These are phyloP conservation scores for Scedosporium aurantiacum DNA, from an alignment of 2,329 filamentous ascomycete species.

Conservation along the genomic window DNA sequence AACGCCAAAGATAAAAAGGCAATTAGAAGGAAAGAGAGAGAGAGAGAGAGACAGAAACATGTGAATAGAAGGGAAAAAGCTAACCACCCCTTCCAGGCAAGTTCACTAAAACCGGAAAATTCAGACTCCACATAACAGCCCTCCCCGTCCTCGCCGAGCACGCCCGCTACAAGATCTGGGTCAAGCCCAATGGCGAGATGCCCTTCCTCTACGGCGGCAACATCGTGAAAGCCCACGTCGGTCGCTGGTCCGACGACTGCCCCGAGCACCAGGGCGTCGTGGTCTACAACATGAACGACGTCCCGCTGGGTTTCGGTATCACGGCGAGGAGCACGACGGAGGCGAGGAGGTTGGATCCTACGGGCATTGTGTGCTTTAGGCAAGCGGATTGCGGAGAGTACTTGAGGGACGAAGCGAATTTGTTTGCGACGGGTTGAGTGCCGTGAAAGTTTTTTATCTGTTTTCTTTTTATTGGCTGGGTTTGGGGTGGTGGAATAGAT, in stretches of 20 bases:
- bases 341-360: constrained; percentile 75
- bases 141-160: constrained; percentile 82
- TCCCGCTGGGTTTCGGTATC: constrained; percentile 84
- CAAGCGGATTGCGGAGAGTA: constrained; percentile 95
- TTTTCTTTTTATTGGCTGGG: neutral
- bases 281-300: constrained; percentile 86
- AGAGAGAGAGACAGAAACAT: no score
- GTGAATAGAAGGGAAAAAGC: constrained; percentile 6
- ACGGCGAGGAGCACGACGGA: constrained; percentile 82
- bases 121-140: constrained; percentile 83
- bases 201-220: constrained; percentile 93
- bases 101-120: constrained; percentile 94
- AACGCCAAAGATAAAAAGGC: no score
- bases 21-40: no score
- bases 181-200: constrained; percentile 94
- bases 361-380: constrained; percentile 76
- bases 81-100: constrained; percentile 44
- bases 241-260: constrained; percentile 80
- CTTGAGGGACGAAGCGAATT: constrained; percentile 66
- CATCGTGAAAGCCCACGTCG: constrained; percentile 60
- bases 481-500: constrained; percentile 2
- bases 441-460: neutral
- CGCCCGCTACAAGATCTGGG: constrained; percentile 93
- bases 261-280: constrained; percentile 89
- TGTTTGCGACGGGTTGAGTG: constrained; percentile 43